Evolutionary conservation across 352 stramenopile species (phyloP).

Genomic region (Stramenopiles sp.): DNA sequence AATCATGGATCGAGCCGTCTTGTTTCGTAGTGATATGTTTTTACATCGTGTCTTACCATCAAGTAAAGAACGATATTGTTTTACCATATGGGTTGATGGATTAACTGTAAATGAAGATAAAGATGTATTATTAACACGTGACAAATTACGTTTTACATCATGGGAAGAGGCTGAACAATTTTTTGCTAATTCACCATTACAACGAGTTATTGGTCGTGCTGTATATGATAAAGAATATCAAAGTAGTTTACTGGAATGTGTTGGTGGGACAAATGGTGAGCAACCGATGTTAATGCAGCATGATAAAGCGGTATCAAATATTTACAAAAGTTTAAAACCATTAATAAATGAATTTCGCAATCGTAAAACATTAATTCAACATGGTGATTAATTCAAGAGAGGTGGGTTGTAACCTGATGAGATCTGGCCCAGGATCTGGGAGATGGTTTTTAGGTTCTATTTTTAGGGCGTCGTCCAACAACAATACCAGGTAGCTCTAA

Average conservation of each 20-base stretch:
- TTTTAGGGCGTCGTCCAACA: too few species aligned
- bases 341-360: neutral
- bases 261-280: neutral
- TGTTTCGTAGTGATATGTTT: conserved; percentile 45
- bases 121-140: conserved; percentile 30
- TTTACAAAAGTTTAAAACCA: neutral
- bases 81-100: conserved; percentile 42
- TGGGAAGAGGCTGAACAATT: neutral
- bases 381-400: too few species aligned
- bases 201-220: neutral
- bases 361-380: too few species aligned
- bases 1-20: conserved; percentile 41
- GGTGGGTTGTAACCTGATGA: too few species aligned
- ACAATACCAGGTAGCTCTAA: too few species aligned
- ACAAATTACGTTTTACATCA: neutral
- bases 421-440: too few species aligned
- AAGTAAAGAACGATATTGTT: conserved; percentile 31
- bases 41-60: conserved; percentile 40
- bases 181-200: neutral
- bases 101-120: conserved; percentile 29
- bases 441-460: too few species aligned
- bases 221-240: neutral
- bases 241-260: neutral
- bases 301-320: neutral
- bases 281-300: neutral